Conservation (phyloP, 1,139 yeast species). For the Starmera stellimalicola region DNA sequence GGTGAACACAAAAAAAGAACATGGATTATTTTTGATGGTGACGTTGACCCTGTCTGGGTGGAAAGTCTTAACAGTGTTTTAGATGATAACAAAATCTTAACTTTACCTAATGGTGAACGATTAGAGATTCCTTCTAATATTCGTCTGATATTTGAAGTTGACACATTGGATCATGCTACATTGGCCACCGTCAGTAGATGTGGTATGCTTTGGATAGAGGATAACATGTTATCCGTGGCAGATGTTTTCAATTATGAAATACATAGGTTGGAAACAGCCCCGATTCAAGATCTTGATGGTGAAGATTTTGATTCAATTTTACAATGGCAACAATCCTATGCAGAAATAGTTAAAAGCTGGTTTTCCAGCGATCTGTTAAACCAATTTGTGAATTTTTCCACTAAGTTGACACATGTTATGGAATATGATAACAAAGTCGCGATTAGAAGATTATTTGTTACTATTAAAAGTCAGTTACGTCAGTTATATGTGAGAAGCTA, state of each 20-base stretch:
- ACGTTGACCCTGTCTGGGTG: slow-evolving; percentile 90
- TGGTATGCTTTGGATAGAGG: slow-evolving; percentile 75
- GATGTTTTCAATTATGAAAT: slow-evolving; percentile 19
- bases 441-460: slow-evolving; percentile 28
- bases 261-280: slow-evolving; percentile 7
- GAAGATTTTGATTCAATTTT: slow-evolving; percentile 3
- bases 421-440: slow-evolving; percentile 31
- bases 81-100: slow-evolving; percentile 76
- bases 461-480: slow-evolving; percentile 11
- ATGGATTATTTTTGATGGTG: slow-evolving; percentile 91
- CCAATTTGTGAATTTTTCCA: slow-evolving; percentile 10
- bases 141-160: slow-evolving; percentile 70
- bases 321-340: not conserved
- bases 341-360: not conserved
- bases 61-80: slow-evolving; percentile 85
- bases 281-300: slow-evolving; percentile 11
- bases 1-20: slow-evolving; percentile 48
- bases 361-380: not conserved
- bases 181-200: slow-evolving; percentile 92
- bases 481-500: not conserved
- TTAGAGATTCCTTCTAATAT: slow-evolving; percentile 56
- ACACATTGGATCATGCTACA: slow-evolving; percentile 56
- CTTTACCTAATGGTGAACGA: slow-evolving; percentile 88
- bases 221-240: slow-evolving; percentile 21
- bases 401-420: slow-evolving; percentile 43